Conservation (phyloP, 371 early-diverging fungal species). For the Zopfochytrium polystomum region DNA sequence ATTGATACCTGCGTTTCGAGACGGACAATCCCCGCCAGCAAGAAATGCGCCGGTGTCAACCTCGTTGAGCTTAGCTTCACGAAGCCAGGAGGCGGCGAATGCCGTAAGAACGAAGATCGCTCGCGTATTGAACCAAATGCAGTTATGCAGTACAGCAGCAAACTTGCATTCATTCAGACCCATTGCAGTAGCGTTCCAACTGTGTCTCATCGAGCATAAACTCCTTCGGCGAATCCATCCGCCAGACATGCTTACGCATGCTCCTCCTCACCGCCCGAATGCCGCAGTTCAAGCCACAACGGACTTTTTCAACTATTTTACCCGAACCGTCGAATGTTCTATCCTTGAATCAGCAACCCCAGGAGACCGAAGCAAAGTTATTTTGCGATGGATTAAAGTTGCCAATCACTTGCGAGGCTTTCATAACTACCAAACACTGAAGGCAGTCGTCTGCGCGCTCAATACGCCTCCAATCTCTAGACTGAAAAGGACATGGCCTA, state of each 20-base stretch:
- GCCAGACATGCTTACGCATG: conserved; percentile 58
- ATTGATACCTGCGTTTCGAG: too few species aligned
- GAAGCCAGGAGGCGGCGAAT: conserved; percentile 14
- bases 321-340: conserved; percentile 70
- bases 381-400: conserved; percentile 74
- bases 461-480: conserved; percentile 74
- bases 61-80: too few species aligned
- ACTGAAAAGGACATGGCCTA: conserved; percentile 72
- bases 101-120: conserved; percentile 20
- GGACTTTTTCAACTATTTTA: conserved; percentile 80
- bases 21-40: too few species aligned
- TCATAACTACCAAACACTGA: conserved; percentile 71
- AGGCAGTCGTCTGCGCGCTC: conserved; percentile 69
- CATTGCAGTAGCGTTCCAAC: conserved; percentile 67
- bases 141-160: conserved; percentile 46
- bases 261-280: conserved; percentile 62
- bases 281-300: conserved; percentile 69
- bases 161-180: conserved; percentile 65
- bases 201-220: conserved; percentile 68
- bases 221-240: conserved; percentile 70
- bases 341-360: conserved; percentile 63
- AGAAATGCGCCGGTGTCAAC: too few species aligned
- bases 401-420: conserved; percentile 62
- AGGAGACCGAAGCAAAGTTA: conserved; percentile 60
- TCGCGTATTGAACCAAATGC: conserved; percentile 24